These are phyloP conservation scores for Samsoniella hepiali DNA, from an alignment of 2,329 filamentous ascomycete species.

Conservation along the genomic window DNA sequence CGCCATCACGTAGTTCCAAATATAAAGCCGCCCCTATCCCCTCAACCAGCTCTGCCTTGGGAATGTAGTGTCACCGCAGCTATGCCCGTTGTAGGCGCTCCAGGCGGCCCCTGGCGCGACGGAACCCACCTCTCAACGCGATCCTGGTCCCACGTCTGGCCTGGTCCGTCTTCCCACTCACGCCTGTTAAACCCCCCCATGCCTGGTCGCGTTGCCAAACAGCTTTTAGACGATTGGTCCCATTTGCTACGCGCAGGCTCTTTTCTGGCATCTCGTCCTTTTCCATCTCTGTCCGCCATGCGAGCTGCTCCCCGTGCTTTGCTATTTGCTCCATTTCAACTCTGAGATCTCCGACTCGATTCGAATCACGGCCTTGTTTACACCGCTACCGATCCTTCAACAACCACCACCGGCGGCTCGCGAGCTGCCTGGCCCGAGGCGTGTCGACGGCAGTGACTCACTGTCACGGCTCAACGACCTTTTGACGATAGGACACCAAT, in stretches of 20 bases:
- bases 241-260: slow-evolving; percentile 3
- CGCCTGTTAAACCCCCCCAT: not conserved
- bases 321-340: slow-evolving; percentile 10
- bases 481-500: not conserved
- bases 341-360: not conserved
- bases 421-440: not conserved
- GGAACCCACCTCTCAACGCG: slow-evolving; percentile 15
- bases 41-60: too few species aligned
- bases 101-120: slow-evolving; percentile 8
- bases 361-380: slow-evolving; percentile 9
- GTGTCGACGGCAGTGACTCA: not conserved
- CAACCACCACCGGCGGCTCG: not conserved
- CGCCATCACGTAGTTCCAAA: too few species aligned
- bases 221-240: slow-evolving; percentile 1
- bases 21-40: too few species aligned
- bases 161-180: not conserved
- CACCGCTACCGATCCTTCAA: not conserved
- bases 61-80: too few species aligned
- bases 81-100: not conserved
- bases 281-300: not conserved
- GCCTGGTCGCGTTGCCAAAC: slow-evolving; percentile 15
- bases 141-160: not conserved
- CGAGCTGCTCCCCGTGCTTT: not conserved
- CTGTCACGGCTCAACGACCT: not conserved
- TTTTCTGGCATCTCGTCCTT: not conserved